phyloP scores from a whole-genome alignment of 2,329 filamentous ascomycete genomes.

The Boeremia exigua region DNA sequence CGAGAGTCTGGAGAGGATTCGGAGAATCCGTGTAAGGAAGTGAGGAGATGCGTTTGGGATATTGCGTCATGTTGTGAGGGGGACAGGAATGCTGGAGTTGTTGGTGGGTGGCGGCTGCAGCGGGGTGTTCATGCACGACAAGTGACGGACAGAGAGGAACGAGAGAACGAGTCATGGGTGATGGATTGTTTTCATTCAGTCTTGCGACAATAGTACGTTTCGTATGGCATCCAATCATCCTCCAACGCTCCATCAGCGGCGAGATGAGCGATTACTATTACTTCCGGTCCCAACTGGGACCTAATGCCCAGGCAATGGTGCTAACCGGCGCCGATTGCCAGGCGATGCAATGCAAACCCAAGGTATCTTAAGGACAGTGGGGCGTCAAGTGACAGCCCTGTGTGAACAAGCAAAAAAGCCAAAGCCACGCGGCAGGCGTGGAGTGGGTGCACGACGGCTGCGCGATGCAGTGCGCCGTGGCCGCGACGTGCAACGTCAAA shows the following conservation, averaged over 20 bases:
- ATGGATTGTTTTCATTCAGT: slow-evolving; percentile 18
- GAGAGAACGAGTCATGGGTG: slow-evolving; percentile 2
- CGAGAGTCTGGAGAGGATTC: slow-evolving; percentile 50
- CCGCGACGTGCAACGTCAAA: slow-evolving; percentile 13
- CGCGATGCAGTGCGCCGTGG: slow-evolving; percentile 17
- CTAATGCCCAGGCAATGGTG: slow-evolving; percentile 18
- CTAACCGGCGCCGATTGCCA: slow-evolving; percentile 32
- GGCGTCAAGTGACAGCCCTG: slow-evolving; percentile 18
- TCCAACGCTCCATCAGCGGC: slow-evolving; percentile 4
- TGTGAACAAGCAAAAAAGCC: slow-evolving; percentile 10
- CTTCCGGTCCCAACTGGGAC: slow-evolving; percentile 21
- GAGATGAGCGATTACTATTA: slow-evolving; percentile 19
- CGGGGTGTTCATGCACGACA: slow-evolving; percentile 22
- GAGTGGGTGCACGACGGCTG: slow-evolving; percentile 22
- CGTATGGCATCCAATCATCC: slow-evolving; percentile 8
- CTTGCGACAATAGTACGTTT: slow-evolving; percentile 9
- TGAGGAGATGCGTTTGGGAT: slow-evolving; percentile 26
- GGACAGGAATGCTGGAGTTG: neutral
- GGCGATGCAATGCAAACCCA: slow-evolving; percentile 34
- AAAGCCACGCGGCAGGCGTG: slow-evolving; percentile 7
- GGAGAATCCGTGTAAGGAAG: slow-evolving; percentile 36
- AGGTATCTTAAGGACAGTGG: slow-evolving; percentile 43
- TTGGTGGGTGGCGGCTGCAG: slow-evolving; percentile 27
- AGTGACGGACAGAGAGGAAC: slow-evolving; percentile 10
- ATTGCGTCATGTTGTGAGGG: slow-evolving; percentile 25